Percentiles rank a stretch among this genome's conserved stretches.
Evolutionary conservation across 495 filamentous ascomycete genomes (phyloP).

Genomic region (Ascodesmis nigricans): DNA sequence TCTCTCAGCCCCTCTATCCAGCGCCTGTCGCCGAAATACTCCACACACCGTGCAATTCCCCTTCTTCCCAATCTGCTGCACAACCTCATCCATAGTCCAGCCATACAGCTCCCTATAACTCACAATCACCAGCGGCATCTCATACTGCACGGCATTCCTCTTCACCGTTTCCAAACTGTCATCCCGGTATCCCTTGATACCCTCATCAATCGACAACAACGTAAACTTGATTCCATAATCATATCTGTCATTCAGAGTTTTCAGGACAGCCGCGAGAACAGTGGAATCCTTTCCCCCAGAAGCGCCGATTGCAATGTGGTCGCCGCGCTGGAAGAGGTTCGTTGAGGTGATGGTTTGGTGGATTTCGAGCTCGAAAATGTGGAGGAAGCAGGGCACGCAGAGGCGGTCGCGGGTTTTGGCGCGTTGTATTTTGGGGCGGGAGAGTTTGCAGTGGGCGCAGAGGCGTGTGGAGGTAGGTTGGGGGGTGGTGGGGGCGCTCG

Average conservation of each 20-base stretch:
- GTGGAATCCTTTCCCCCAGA: slow-evolving; percentile 97
- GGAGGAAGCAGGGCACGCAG: slow-evolving; percentile 71
- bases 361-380: slow-evolving; percentile 75
- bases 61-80: slow-evolving; percentile 86
- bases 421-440: slow-evolving; percentile 69
- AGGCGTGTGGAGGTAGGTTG: slow-evolving; percentile 26
- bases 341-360: slow-evolving; percentile 72
- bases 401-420: slow-evolving; percentile 86
- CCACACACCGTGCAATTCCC: slow-evolving; percentile 98
- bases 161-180: slow-evolving; percentile 92
- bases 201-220: slow-evolving; percentile 83
- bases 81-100: slow-evolving; percentile 98
- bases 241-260: slow-evolving; percentile 79
- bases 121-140: slow-evolving; percentile 73
- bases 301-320: slow-evolving; percentile 81
- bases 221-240: slow-evolving; percentile 69
- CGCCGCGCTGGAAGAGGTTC: slow-evolving; percentile 58
- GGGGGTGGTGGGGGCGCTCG: not conserved
- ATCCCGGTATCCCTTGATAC: slow-evolving; percentile 89
- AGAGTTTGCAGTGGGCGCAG: slow-evolving; percentile 52
- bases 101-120: slow-evolving; percentile 90
- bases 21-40: slow-evolving; percentile 81
- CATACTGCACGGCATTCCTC: slow-evolving; percentile 72
- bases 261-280: slow-evolving; percentile 80
- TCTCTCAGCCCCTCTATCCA: slow-evolving; percentile 75